A percentile compares a stretch with the other conserved stretches of the same genome.
These are phyloP conservation scores for Rasamsonia emersonii DNA, from an alignment of 2,329 filamentous ascomycete genomes.

Conservation along the genomic window DNA sequence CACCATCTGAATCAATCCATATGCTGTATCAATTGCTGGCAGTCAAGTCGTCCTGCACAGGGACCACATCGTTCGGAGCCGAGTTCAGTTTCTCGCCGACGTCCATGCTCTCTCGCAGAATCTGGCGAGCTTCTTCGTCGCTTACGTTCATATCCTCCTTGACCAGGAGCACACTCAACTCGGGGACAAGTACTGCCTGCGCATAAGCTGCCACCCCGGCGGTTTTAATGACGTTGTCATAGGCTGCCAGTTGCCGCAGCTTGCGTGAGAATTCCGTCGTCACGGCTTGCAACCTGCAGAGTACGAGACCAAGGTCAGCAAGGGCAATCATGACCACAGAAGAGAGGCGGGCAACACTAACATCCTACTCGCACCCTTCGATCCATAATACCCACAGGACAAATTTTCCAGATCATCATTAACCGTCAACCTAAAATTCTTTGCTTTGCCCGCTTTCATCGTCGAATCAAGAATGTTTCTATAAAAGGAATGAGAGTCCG, in stretches of 20 bases:
- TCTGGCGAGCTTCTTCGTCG: slow-evolving; percentile 39
- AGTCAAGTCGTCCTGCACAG: slow-evolving; percentile 12
- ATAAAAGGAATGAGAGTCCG: slow-evolving; percentile 47
- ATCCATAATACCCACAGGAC: slow-evolving; percentile 76
- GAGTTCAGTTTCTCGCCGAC: slow-evolving; percentile 62
- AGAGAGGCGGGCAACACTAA: slow-evolving; percentile 34
- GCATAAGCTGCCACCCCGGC: slow-evolving; percentile 61
- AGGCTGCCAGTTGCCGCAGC: slow-evolving; percentile 53
- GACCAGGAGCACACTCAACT: slow-evolving; percentile 49
- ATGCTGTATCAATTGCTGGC: too few species aligned
- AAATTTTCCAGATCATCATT: slow-evolving; percentile 43
- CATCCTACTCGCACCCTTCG: slow-evolving; percentile 63
- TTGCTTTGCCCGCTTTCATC: slow-evolving; percentile 50
- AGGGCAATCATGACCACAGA: too few species aligned
- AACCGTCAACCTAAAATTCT: slow-evolving; percentile 50
- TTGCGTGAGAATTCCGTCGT: slow-evolving; percentile 51
- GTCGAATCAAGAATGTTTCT: slow-evolving; percentile 47
- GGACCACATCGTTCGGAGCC: slow-evolving; percentile 50
- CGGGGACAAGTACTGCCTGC: slow-evolving; percentile 68
- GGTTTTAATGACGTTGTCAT: slow-evolving; percentile 57
- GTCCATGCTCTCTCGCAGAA: slow-evolving; percentile 58
- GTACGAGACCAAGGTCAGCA: too few species aligned
- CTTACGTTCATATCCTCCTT: slow-evolving; percentile 49
- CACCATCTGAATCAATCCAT: too few species aligned
- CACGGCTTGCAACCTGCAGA: slow-evolving; percentile 46